Base-by-base conservation (phyloP, 2,329 filamentous ascomycete genomes). In the Verticillium albo-atrum region DNA sequence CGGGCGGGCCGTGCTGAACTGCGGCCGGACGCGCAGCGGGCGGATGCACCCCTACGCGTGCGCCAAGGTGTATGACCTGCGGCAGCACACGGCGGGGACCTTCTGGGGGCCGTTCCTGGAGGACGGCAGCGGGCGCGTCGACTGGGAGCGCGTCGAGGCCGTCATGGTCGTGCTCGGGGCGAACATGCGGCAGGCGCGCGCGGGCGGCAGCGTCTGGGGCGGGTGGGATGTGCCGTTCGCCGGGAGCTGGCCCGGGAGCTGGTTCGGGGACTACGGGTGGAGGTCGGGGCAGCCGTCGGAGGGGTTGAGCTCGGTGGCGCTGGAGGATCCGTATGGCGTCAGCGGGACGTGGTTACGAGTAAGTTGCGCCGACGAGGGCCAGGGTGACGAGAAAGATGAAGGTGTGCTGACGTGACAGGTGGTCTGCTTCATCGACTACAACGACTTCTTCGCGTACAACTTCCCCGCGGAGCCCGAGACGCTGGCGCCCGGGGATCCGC, bases 61-160 rank as follows among this genome's bases (percentile, higher is more conserved):
- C 58, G 83, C 85, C 53, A 83, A 84, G 62, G 88, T 93, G 3
- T 94, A 93, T 64, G 89, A 93, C 68, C 73, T 93, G 54, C 79
- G 90, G 1, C 81, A 88, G 64, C 90, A 91, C 71, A 89, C 83
- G 0, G 70, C 75, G 2, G 70, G 72, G 27, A 88, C 82, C 1
- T 70, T 79, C 35, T 93, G 90, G 89, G 90, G 90, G 0, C 90
- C 90, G 0, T 93, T 91, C 66, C 75, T 82, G 67, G 76, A 83
- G 55, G 89, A 92, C 67, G 84, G 82, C 1, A 80, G 77, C 2
- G 80, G 79, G 57, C 72, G 74, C 5, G 87, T 91, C 0, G 89
- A 94, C 71, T 94, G 90, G 90, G 89, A 93, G 72, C 91, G 90
- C 74, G 75, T 92, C 12, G 90, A 93, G 72, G 86, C 88, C 9